Base-by-base conservation (phyloP, 2,329 filamentous ascomycete species). In the Colletotrichum viniferum region DNA sequence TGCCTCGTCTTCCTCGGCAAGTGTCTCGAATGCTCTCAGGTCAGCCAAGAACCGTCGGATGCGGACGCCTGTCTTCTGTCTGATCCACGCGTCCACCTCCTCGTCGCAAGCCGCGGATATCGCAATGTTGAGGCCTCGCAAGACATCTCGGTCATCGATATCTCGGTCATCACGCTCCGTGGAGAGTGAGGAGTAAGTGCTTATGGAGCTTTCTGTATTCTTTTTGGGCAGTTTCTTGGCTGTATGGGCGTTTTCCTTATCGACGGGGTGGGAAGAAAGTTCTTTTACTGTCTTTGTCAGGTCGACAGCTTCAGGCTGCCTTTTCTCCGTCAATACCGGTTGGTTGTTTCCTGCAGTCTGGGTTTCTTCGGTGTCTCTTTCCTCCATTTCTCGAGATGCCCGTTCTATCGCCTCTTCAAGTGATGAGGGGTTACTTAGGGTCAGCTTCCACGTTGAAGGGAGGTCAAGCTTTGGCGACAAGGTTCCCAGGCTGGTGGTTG, bases 61-160 rank as follows among this genome's bases (percentile, higher is more conserved):
- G 16, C 88, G 83, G 28, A 90, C 79, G 0, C 90, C 90, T 1
- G 89, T 91, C 76, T 86, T 86, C 26, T 87, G 82, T 32, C 86
- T 83, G 69, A 92, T 88, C 80, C 87, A 87, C 0, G 85, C 85
- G 79, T 92, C 89, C 3, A 91, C 85, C 43, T 86, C 82, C 71
- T 89, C 86, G 71, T 92, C 87, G 65, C 89, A 90, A 6, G 90
- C 90, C 13, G 90, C 90, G 7, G 88, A 88, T 34, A 89, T 86
- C 7, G 89, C 90, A 52, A 92, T 86, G 74, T 89, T 88, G 13
- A 92, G 82, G 0, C 90, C 90, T 66, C 86, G 85, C 64, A 92
- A 85, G 4, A 92, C 87, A 78, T 90, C 88, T 61, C 85, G 84
- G 78, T 91, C 87, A 28, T 81, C 82, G 34, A 90, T 86, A 43